Evolutionary conservation across 148 eudicot species (phyloP).

Genomic region (Cornus controversa): DNA sequence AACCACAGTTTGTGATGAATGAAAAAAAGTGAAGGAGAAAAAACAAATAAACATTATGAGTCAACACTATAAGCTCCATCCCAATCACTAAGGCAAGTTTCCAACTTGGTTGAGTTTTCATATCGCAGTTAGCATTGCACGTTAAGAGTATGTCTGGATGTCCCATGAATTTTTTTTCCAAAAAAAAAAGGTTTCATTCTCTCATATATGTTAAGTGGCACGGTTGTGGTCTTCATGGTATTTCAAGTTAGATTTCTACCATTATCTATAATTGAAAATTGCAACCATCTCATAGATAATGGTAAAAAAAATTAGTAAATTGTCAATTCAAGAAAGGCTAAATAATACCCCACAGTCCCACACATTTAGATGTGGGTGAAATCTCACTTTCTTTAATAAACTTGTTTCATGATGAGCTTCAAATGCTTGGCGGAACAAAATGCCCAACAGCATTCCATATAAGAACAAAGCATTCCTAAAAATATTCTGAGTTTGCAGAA

Average conservation of each 20-base stretch:
- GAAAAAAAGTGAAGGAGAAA: no score
- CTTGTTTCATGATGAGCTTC: not conserved
- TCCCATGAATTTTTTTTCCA: no score
- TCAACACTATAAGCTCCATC: not conserved
- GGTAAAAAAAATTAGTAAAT: no score
- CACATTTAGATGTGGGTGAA: not conserved
- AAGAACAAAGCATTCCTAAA: not conserved
- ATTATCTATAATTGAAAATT: not conserved
- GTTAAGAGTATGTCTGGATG: no score
- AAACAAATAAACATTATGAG: not conserved
- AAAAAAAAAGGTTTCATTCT: no score
- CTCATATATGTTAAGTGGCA: no score
- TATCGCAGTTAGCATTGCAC: no score
- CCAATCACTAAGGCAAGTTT: no score
- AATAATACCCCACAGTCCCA: not conserved
- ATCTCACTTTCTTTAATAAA: not conserved
- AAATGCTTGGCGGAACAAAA: not conserved
- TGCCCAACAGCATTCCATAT: not conserved
- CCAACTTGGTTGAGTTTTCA: no score
- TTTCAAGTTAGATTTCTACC: no score
- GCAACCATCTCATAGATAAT: not conserved
- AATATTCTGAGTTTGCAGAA: not conserved
- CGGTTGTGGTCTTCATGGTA: no score
- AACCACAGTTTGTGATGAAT: not conserved
- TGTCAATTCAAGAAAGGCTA: no score